These are phyloP conservation scores for Aspergillus carlsbadensis DNA, from an alignment of 495 filamentous ascomycete genomes.

Conservation along the genomic window DNA sequence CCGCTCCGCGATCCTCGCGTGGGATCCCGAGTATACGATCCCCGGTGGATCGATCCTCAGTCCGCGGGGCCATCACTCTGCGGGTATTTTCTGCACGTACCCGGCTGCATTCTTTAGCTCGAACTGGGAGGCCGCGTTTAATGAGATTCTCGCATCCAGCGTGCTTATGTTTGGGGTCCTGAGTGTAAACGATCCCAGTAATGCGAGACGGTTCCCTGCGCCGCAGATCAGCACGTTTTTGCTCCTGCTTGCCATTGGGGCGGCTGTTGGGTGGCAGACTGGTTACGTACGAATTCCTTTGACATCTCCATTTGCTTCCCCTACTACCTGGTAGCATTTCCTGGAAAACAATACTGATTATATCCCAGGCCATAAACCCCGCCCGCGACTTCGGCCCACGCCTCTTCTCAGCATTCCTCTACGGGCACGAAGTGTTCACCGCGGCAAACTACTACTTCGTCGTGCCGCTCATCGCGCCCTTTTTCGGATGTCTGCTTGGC, in stretches of 20 bases:
- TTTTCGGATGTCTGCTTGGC: constrained; percentile 32
- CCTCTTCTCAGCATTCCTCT: constrained; percentile 35
- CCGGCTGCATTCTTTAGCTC: constrained; percentile 25
- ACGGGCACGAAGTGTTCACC: constrained; percentile 34
- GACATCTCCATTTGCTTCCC: too few species aligned
- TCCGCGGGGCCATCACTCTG: constrained; percentile 33
- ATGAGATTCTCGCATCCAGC: constrained; percentile 30
- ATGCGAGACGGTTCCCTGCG: constrained; percentile 27
- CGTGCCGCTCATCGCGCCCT: constrained; percentile 34
- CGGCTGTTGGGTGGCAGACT: constrained; percentile 37
- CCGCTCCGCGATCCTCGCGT: constrained; percentile 32
- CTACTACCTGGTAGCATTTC: too few species aligned
- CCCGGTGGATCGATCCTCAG: constrained; percentile 37
- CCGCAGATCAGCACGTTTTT: constrained; percentile 32
- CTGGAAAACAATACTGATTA: too few species aligned
- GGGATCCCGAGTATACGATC: constrained; percentile 41
- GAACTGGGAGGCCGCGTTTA: constrained; percentile 38
- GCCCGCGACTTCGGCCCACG: constrained; percentile 36
- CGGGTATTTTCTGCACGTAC: constrained; percentile 37
- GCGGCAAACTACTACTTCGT: constrained; percentile 33
- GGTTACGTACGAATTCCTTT: constrained; percentile 41
- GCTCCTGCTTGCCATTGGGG: constrained; percentile 33
- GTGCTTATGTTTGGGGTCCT: constrained; percentile 36
- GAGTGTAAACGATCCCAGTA: constrained; percentile 28
- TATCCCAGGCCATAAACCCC: constrained; percentile 34